Percentiles rank a stretch among this genome's conserved stretches.
Conservation (phyloP, 192 early-diverging fungal species). For the Fimicolochytrium jonesii region DNA sequence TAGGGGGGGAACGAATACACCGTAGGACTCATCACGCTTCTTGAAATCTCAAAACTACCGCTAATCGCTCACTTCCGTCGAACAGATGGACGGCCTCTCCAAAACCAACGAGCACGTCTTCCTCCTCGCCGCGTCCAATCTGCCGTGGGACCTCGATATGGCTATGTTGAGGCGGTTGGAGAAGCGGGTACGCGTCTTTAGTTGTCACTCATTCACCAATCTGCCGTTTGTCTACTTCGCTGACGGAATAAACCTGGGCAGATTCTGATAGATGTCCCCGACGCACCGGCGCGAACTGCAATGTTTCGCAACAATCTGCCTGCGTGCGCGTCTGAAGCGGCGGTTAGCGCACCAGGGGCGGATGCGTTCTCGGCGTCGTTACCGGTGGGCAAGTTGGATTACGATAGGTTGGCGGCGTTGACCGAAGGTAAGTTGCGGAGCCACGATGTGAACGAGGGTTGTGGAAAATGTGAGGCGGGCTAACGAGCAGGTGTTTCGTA, state of each 20-base stretch:
- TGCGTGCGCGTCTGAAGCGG: conserved; percentile 2
- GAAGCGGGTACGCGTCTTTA: conserved; percentile 37
- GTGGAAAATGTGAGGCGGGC: no score
- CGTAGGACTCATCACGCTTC: no score
- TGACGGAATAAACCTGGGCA: conserved; percentile 3
- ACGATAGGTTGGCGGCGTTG: conserved; percentile 27
- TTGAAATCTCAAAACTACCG: no score
- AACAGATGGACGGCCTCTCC: conserved; percentile 47
- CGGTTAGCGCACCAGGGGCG: conserved; percentile 4
- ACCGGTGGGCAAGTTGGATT: conserved; percentile 33
- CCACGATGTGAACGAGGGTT: no score
- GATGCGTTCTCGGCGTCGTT: neutral
- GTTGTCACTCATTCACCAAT: conserved; percentile 6
- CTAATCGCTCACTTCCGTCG: no score
- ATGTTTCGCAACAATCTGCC: conserved; percentile 46
- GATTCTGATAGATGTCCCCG: conserved; percentile 52
- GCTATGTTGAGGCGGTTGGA: conserved; percentile 55
- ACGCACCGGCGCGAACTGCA: conserved; percentile 28
- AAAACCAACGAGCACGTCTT: conserved; percentile 46
- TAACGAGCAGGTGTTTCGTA: no score
- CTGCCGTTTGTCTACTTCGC: conserved; percentile 1
- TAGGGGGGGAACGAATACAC: no score
- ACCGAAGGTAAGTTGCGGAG: no score
- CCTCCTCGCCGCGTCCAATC: conserved; percentile 49
- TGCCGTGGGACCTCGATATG: conserved; percentile 57